phyloP scores from a whole-genome alignment of 257 asterid genomes.

The Parsonsia alboflavescens region DNA sequence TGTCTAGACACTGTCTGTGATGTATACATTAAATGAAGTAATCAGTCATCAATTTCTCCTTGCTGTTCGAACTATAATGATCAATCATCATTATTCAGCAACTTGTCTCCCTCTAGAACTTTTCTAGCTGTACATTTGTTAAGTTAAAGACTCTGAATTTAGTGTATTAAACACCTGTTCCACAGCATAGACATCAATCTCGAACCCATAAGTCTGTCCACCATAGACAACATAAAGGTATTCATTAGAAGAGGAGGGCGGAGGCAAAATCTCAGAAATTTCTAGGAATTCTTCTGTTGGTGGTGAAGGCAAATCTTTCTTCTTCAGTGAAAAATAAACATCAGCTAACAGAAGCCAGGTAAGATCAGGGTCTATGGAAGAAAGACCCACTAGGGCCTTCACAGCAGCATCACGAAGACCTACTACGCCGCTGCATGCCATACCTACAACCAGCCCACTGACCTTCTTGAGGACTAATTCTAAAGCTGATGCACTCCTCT shows the following conservation, averaged over 20 bases:
- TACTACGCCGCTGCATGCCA: constrained; percentile 74
- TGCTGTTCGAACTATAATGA: neutral
- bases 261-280: constrained; percentile 49
- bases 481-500: constrained; percentile 59
- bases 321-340: constrained; percentile 62
- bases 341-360: constrained; percentile 91
- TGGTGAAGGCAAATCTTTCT: constrained; percentile 35
- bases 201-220: constrained; percentile 82
- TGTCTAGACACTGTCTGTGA: neutral
- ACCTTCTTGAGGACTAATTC: constrained; percentile 66
- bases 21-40: neutral
- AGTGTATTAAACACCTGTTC: constrained; percentile 48
- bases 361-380: constrained; percentile 74
- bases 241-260: constrained; percentile 49
- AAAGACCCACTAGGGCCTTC: constrained; percentile 67
- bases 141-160: constrained; percentile 30
- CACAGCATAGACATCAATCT: constrained; percentile 60
- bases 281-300: constrained; percentile 57
- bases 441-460: constrained; percentile 70
- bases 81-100: neutral
- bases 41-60: neutral
- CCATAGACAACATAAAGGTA: constrained; percentile 72
- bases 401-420: constrained; percentile 69
- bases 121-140: constrained; percentile 31
- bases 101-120: neutral